Conservation (phyloP, 2,329 filamentous ascomycete species). For the Xylariaceae sp. region DNA sequence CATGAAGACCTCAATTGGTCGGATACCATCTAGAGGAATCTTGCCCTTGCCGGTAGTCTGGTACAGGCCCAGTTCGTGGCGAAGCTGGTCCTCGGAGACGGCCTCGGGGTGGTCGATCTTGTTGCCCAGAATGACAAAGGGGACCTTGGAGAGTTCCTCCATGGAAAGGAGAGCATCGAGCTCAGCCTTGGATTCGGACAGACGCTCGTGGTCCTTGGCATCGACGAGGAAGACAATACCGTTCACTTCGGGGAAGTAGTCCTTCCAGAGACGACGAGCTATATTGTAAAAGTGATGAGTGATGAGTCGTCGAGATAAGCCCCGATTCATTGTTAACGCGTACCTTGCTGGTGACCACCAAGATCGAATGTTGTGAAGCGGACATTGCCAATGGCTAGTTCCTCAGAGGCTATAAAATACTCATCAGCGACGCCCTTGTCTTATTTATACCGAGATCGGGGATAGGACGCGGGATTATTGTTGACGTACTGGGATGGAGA, state of each 20-base stretch:
- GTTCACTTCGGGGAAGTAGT: slow-evolving; percentile 94
- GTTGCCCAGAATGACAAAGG: slow-evolving; percentile 94
- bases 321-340: slow-evolving; percentile 12
- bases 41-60: slow-evolving; percentile 97
- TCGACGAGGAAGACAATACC: slow-evolving; percentile 98
- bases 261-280: slow-evolving; percentile 92
- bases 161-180: slow-evolving; percentile 91
- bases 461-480: slow-evolving; percentile 6
- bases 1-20: slow-evolving; percentile 97
- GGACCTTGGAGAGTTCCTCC: slow-evolving; percentile 94
- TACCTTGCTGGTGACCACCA: slow-evolving; percentile 88
- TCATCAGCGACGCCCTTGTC: slow-evolving; percentile 25
- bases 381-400: slow-evolving; percentile 87
- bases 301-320: not conserved
- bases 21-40: slow-evolving; percentile 83
- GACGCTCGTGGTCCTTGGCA: slow-evolving; percentile 93
- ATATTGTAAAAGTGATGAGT: slow-evolving; percentile 11
- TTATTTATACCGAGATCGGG: slow-evolving; percentile 14
- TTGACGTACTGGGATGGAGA: slow-evolving; percentile 74
- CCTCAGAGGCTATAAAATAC: slow-evolving; percentile 65
- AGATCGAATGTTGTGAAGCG: slow-evolving; percentile 93
- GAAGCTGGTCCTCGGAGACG: slow-evolving; percentile 89
- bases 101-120: slow-evolving; percentile 99
- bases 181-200: slow-evolving; percentile 91
- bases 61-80: slow-evolving; percentile 87